These are phyloP conservation scores for Tuber melanosporum DNA, from an alignment of 495 filamentous ascomycete genomes.

Conservation along the genomic window DNA sequence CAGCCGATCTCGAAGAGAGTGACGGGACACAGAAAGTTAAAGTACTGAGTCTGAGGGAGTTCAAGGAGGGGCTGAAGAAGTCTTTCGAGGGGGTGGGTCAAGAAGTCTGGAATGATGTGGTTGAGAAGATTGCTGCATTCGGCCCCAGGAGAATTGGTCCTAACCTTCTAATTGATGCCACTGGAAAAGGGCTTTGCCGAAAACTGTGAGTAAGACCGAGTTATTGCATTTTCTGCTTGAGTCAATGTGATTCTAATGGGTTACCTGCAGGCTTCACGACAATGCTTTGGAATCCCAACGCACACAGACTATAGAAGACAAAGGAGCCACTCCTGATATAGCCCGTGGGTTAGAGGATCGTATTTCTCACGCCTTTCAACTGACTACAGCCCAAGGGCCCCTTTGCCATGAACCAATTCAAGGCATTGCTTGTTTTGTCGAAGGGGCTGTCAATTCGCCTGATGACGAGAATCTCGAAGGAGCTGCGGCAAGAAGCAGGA, in stretches of 20 bases:
- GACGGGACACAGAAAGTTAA: constrained; percentile 49
- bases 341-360: constrained; percentile 79
- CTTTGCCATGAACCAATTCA: constrained; percentile 91
- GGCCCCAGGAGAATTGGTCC: constrained; percentile 79
- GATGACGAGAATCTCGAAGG: constrained; percentile 54
- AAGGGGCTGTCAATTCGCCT: constrained; percentile 60
- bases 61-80: constrained; percentile 62
- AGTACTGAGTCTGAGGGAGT: constrained; percentile 62
- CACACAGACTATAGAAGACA: constrained; percentile 10
- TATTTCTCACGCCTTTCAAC: constrained; percentile 85
- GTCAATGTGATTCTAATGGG: neutral
- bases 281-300: constrained; percentile 6
- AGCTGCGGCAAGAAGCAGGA: constrained; percentile 71
- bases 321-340: constrained; percentile 51
- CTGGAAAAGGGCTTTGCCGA: constrained; percentile 62
- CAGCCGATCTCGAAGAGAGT: constrained; percentile 43
- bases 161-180: constrained; percentile 83
- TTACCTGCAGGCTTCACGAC: constrained; percentile 17
- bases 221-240: neutral
- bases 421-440: constrained; percentile 84
- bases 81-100: constrained; percentile 62
- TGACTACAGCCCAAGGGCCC: constrained; percentile 81
- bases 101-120: constrained; percentile 67
- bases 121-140: constrained; percentile 81
- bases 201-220: constrained; percentile 56